Base-by-base conservation (phyloP, 352 stramenopile species). In the Globisporangium nodosum region DNA sequence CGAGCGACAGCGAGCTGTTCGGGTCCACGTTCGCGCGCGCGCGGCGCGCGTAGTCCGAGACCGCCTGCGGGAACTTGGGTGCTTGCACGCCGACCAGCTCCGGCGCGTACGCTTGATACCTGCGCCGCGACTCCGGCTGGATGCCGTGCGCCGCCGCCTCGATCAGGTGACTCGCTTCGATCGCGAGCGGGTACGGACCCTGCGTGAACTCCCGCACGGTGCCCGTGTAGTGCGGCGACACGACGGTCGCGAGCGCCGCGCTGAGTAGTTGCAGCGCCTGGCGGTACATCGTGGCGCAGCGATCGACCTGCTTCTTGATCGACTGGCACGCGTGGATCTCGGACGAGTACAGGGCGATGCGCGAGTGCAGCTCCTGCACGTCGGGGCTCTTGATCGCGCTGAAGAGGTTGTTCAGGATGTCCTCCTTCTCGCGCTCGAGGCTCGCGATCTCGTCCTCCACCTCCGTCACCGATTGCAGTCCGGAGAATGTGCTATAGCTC, bases 291-390 rank as follows among this genome's bases (percentile, higher is more conserved):
- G 67, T 71, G 50, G 87, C 78, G 21, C 79, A 72, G 9, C 76
- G 70, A n/a, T 91, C 79, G 6, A 90, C 76, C 63, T 94, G 85
- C 55, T 88, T 89, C 55, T 81, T 71, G 3, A 88, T 79, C 52
- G 73, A 88, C 48, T 87, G 70, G 35, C 81, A 80, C 0, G 85
- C 85, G 58, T 90, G 87, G 61, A 90, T 87, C 62, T 94, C 85
- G 5, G 81, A 89, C 5, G 78, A 78, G 54, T 81, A 88, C 43
- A 87, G 74, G 5, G 81, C 76, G 54, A 94, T 80, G 24, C 81
- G 79, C 21, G 81, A 64, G 59, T 94, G 77, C 21, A 94, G 56
- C 39, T 89, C 78, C 56, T 90, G 69, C 20, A 83, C 79, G 12
- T 86, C 77, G 8, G 85, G 77, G 57, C 85, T 76, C 3, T 80